Percentiles rank a stretch among this genome's conserved stretches.
phyloP scores from a whole-genome alignment of 148 eudicot species.

The Limonium bicolor region DNA sequence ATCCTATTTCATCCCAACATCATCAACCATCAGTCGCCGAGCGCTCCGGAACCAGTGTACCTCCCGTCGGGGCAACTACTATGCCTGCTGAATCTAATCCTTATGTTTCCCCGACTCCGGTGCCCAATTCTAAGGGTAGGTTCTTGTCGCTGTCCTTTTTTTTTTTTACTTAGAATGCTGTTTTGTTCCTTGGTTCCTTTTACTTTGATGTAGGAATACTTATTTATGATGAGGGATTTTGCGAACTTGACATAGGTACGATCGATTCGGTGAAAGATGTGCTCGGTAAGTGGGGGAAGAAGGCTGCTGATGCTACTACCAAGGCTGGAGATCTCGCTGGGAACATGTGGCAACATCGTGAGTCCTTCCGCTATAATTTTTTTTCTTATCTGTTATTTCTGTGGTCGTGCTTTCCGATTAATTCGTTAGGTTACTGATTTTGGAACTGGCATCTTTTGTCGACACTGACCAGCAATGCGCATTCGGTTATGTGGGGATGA shows the following conservation, averaged over 20 bases:
- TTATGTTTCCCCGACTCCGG: constrained; percentile 48
- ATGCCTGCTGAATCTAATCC: constrained; percentile 77
- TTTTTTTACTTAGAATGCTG: neutral
- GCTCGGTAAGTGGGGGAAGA: constrained; percentile 76
- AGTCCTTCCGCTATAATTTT: constrained; percentile 18
- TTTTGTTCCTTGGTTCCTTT: neutral
- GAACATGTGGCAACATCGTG: constrained; percentile 90
- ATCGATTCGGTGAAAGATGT: constrained; percentile 71
- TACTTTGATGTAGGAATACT: neutral
- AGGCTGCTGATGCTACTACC: constrained; percentile 67
- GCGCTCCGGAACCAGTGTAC: constrained; percentile 7
- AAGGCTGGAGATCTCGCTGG: constrained; percentile 79
- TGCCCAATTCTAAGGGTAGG: constrained; percentile 39
- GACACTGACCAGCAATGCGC: neutral
- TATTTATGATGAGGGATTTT: neutral
- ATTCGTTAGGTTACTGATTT: neutral
- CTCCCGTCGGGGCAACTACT: constrained; percentile 24
- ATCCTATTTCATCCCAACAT: constrained; percentile 18
- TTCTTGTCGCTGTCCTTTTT: neutral
- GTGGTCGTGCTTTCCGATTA: neutral
- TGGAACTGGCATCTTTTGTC: neutral
- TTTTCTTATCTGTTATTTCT: too few relatives aligned
- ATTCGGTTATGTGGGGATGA: neutral
- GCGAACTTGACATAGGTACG: constrained; percentile 19
- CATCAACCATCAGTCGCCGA: constrained; percentile 5